A percentile compares a stretch with the other conserved stretches of the same genome.
Conservation (phyloP, 2,329 filamentous ascomycete genomes). For the Aspergillus flavus region DNA sequence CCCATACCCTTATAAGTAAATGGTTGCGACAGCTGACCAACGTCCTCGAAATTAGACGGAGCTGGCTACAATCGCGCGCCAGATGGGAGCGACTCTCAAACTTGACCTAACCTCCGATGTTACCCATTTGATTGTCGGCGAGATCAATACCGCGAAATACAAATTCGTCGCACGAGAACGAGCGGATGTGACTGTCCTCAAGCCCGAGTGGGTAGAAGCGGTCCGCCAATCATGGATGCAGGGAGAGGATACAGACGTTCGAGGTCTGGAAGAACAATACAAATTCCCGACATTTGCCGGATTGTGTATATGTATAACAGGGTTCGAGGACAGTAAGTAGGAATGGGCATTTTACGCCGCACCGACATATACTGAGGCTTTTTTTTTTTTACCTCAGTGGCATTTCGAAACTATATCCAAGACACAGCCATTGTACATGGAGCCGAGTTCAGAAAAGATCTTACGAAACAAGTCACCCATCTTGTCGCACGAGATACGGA, state of each 20-base stretch:
- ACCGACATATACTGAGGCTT: background rate
- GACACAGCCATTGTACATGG: constrained; percentile 69
- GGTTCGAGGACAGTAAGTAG: constrained; percentile 65
- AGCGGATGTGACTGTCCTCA: constrained; percentile 81
- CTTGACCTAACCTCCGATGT: constrained; percentile 94
- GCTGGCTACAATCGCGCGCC: constrained; percentile 55
- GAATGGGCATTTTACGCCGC: background rate
- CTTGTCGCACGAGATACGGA: constrained; percentile 77
- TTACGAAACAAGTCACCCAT: constrained; percentile 85
- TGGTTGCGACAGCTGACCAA: background rate
- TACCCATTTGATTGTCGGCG: constrained; percentile 90
- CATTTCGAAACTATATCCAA: constrained; percentile 71
- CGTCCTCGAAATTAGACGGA: constrained; percentile 34
- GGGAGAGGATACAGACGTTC: constrained; percentile 74
- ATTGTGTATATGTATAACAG: constrained; percentile 68
- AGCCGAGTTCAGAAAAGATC: constrained; percentile 81
- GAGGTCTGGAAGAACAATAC: constrained; percentile 64
- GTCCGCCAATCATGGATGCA: constrained; percentile 78
- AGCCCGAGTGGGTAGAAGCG: constrained; percentile 80
- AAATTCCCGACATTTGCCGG: constrained; percentile 50
- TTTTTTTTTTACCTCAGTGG: constrained; percentile 45
- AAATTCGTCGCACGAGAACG: constrained; percentile 89
- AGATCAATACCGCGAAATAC: constrained; percentile 90
- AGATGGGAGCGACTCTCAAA: constrained; percentile 86
- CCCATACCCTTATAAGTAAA: background rate